Conservation (phyloP, 345 rosid species). For the Eucalyptus erythrocorys region DNA sequence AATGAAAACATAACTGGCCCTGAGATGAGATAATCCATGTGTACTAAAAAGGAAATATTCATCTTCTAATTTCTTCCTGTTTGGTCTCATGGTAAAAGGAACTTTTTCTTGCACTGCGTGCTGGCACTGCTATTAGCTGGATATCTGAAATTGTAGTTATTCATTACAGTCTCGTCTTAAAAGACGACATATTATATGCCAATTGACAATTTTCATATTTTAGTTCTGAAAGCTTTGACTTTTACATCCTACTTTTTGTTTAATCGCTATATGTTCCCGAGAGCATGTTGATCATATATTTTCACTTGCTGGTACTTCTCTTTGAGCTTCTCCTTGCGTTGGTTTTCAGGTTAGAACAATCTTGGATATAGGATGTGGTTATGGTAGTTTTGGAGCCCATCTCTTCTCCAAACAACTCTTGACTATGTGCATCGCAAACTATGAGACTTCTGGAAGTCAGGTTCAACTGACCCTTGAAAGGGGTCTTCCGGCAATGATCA, state of each 20-base stretch:
- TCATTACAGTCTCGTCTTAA: not conserved
- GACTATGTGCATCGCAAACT: slow-evolving; percentile 94
- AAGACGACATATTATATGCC: not conserved
- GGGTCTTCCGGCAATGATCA: slow-evolving; percentile 98
- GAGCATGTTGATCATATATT: not conserved
- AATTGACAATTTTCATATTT: not conserved
- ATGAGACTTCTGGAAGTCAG: slow-evolving; percentile 95
- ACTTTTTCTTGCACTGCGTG: not conserved
- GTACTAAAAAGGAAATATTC: not conserved
- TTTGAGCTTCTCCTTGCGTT: not conserved
- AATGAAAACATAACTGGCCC: not conserved
- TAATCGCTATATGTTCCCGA: not conserved
- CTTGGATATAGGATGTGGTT: slow-evolving; percentile 98
- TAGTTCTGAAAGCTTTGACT: not conserved
- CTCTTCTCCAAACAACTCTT: slow-evolving; percentile 64
- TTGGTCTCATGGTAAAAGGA: not conserved
- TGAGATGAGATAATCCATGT: not conserved
- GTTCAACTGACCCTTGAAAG: slow-evolving; percentile 97
- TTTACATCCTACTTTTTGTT: not conserved
- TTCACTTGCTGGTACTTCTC: not conserved
- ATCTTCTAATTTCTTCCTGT: not conserved
- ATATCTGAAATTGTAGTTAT: not conserved
- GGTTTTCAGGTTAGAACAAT: slow-evolving; percentile 78
- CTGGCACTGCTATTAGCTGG: not conserved
- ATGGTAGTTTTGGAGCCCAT: slow-evolving; percentile 99